phyloP scores from a whole-genome alignment of 768 basidiomycete species.

The Hemileccinum rubropunctum region DNA sequence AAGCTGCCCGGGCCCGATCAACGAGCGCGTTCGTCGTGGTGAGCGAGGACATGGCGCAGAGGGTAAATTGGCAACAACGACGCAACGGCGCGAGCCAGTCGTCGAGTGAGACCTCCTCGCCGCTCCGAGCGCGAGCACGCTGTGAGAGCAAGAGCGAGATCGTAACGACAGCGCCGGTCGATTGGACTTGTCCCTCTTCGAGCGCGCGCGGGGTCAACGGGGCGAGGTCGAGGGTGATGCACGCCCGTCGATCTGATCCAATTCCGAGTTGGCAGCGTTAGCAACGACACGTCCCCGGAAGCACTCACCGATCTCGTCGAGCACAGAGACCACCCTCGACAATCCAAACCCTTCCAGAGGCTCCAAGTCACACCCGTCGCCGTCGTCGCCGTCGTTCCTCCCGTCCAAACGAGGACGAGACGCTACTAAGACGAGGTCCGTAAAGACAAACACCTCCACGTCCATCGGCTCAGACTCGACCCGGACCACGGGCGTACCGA shows the following conservation, averaged over 20 bases:
- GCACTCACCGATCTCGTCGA: constrained; percentile 32
- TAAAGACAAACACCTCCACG: constrained; percentile 54
- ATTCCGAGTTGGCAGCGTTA: too few relatives aligned
- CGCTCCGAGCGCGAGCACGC: background rate
- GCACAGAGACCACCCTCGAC: constrained; percentile 46
- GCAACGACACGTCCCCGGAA: background rate
- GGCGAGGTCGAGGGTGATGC: constrained; percentile 49
- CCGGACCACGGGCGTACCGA: constrained; percentile 20
- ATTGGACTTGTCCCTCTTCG: constrained; percentile 35
- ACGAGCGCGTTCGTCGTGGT: constrained; percentile 25
- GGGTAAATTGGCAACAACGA: constrained; percentile 48
- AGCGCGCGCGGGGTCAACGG: constrained; percentile 42
- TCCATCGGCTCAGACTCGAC: constrained; percentile 25
- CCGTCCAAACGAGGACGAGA: constrained; percentile 19
- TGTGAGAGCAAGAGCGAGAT: constrained; percentile 38
- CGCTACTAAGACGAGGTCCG: constrained; percentile 66
- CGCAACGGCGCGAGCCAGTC: constrained; percentile 52
- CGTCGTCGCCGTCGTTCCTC: constrained; percentile 14
- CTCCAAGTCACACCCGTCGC: constrained; percentile 37
- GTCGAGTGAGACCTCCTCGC: constrained; percentile 4
- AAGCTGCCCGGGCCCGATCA: constrained; percentile 22
- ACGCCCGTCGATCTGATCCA: constrained; percentile 23
- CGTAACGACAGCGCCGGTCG: constrained; percentile 31
- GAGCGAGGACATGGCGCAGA: constrained; percentile 39
- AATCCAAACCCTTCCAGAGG: constrained; percentile 47